Conservation (phyloP, 768 basidiomycete species). For the Guyanaporus albipodus region DNA sequence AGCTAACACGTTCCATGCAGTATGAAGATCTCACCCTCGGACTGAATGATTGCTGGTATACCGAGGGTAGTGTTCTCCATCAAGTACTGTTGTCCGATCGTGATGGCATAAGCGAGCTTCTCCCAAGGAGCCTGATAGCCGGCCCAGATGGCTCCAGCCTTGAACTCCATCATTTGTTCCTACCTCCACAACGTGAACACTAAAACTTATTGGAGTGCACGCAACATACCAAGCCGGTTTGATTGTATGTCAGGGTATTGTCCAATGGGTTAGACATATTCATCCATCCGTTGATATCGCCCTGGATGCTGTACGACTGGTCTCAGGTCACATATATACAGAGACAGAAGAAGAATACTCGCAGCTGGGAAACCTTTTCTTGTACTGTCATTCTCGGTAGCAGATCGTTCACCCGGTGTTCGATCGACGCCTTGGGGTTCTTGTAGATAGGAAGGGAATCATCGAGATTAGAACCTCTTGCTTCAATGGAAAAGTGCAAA, state of each 20-base stretch:
- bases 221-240: conserved; percentile 37
- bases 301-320: conserved; percentile 49
- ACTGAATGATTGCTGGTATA: conserved; percentile 58
- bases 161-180: conserved; percentile 44
- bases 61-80: conserved; percentile 73
- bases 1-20: conserved; percentile 36
- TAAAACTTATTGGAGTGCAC: background rate
- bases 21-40: conserved; percentile 20
- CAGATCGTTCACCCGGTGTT: conserved; percentile 46
- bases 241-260: conserved; percentile 53
- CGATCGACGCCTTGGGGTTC: conserved; percentile 47
- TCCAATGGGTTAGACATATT: conserved; percentile 55
- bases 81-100: conserved; percentile 51
- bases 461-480: conserved; percentile 48
- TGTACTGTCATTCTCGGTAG: conserved; percentile 63
- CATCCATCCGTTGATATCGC: conserved; percentile 62
- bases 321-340: background rate
- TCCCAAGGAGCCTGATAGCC: conserved; percentile 61
- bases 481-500: conserved; percentile 27
- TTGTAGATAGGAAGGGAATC: conserved; percentile 57
- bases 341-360: conserved; percentile 16
- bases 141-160: conserved; percentile 61
- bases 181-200: background rate
- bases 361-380: conserved; percentile 67
- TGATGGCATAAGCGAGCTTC: conserved; percentile 44